phyloP scores from a whole-genome alignment of 1,139 yeast species.

The Geotrichum klebahnii region DNA sequence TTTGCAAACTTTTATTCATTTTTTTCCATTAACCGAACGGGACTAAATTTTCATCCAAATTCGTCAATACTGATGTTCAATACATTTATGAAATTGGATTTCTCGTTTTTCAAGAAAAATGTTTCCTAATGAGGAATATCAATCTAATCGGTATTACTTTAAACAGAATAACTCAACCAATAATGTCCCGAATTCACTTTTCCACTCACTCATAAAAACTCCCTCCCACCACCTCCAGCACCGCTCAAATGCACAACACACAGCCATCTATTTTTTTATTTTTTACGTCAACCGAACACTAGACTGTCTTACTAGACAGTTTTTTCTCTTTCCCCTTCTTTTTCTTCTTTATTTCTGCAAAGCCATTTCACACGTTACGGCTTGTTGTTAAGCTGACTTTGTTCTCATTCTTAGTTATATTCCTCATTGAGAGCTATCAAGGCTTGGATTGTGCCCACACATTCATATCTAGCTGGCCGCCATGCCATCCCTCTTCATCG shows the following conservation, averaged over 20 bases:
- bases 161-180: neutral
- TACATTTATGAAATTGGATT: no score
- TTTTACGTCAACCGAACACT: neutral
- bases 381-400: no score
- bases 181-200: neutral
- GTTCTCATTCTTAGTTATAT: neutral
- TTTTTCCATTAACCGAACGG: no score
- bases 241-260: no score
- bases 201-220: neutral
- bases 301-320: neutral
- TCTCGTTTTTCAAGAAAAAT: neutral
- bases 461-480: conserved; percentile 5
- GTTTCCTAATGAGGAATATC: neutral
- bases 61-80: no score
- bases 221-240: neutral
- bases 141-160: conserved; percentile 1
- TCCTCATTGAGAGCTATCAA: neutral
- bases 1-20: no score
- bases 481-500: conserved; percentile 44
- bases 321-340: neutral
- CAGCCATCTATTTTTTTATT: conserved; percentile 5
- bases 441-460: neutral
- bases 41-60: no score
- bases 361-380: no score
- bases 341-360: no score